Evolutionary conservation across 331 rosid genomes (phyloP).

Genomic region (Rhamnella rubrinervis): DNA sequence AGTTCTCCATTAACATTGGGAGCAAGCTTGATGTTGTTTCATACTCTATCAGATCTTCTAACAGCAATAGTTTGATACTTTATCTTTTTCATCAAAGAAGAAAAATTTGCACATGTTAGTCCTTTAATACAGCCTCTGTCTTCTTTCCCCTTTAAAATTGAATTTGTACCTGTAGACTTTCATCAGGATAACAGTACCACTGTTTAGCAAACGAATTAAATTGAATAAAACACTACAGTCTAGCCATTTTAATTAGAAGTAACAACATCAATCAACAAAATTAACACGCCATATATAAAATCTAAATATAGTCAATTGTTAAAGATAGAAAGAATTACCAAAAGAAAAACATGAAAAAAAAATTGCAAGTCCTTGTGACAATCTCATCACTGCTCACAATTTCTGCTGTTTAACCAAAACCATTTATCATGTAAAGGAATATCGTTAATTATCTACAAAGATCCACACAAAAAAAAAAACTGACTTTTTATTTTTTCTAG

Average conservation of each 20-base stretch:
- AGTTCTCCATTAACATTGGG: no score
- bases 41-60: slow-evolving; percentile 61
- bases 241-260: neutral
- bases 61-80: slow-evolving; percentile 6
- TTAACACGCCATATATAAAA: neutral
- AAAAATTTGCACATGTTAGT: slow-evolving; percentile 18
- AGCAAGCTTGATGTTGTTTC: no score
- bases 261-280: neutral
- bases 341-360: no score
- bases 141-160: neutral
- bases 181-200: neutral
- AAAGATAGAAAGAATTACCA: no score
- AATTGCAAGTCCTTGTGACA: no score
- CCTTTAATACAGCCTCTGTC: slow-evolving; percentile 7
- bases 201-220: neutral
- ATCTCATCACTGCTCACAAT: no score
- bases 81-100: slow-evolving; percentile 24
- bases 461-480: no score
- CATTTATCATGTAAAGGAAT: neutral
- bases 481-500: no score
- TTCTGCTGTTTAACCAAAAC: neutral
- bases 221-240: neutral
- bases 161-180: slow-evolving; percentile 7
- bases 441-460: no score
- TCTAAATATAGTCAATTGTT: no score